Evolutionary conservation across 1,284 basidiomycete species (phyloP).

Genomic region (Microbotryomycetes sp.): DNA sequence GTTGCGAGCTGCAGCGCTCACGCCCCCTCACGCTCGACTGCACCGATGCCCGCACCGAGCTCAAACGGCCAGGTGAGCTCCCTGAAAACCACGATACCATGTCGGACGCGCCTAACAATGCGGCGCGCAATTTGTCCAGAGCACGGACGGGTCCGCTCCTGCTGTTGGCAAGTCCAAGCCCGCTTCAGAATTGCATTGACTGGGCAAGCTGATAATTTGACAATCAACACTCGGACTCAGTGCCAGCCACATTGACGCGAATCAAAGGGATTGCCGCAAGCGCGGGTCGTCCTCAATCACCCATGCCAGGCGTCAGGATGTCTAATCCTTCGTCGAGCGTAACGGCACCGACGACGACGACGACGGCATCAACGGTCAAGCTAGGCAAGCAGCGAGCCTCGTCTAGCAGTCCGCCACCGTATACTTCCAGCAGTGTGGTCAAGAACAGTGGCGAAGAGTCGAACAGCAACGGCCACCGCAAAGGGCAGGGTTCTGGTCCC

Average conservation of each 20-base stretch:
- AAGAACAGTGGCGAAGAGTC: not conserved
- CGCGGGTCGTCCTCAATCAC: constrained; percentile 2
- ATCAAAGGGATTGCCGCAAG: constrained; percentile 6
- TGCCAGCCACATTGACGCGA: not conserved
- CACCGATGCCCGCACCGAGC: no score
- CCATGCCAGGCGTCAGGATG: constrained; percentile 15
- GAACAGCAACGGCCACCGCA: not conserved
- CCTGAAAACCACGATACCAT: no score
- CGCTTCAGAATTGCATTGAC: no score
- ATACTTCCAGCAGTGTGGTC: not conserved
- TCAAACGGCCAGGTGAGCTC: no score
- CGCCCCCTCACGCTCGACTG: no score
- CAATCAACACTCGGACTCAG: not conserved
- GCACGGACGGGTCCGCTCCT: no score
- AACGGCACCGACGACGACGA: not conserved
- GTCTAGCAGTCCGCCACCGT: constrained; percentile 16
- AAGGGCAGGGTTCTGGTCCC: not conserved
- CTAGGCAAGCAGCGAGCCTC: constrained; percentile 5
- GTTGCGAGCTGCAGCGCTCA: not conserved
- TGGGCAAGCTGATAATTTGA: no score
- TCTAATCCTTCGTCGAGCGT: not conserved
- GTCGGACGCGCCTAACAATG: no score
- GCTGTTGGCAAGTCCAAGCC: no score
- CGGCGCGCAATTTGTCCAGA: no score
- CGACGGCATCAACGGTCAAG: not conserved